phyloP scores from a whole-genome alignment of 768 basidiomycete species.

The Cystofilobasidium capitatum region DNA sequence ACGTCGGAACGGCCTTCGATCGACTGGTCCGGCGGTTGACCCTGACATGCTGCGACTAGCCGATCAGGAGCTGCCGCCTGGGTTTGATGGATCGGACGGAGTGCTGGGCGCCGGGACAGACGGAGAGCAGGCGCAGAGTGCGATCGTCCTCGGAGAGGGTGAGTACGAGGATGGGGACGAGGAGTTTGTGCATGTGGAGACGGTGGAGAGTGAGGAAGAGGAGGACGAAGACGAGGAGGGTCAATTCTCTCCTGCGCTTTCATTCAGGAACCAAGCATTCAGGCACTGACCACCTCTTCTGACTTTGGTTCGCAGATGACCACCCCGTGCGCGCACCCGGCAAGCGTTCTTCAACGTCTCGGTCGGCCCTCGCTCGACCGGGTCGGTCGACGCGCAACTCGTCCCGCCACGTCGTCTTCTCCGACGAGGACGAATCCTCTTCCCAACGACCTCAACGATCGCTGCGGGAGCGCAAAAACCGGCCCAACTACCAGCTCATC shows the following conservation, averaged over 20 bases:
- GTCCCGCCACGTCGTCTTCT: slow-evolving; percentile 2
- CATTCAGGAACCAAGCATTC: no score
- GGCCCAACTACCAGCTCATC: slow-evolving; percentile 24
- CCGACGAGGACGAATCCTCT: neutral
- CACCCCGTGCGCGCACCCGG: neutral
- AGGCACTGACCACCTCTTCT: no score
- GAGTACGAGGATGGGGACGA: neutral
- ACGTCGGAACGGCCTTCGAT: neutral
- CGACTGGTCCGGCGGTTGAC: neutral
- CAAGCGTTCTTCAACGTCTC: neutral
- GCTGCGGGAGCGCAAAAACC: slow-evolving; percentile 26
- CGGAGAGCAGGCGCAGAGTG: neutral
- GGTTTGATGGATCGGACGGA: slow-evolving; percentile 5
- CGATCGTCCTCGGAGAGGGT: neutral
- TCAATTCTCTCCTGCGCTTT: no score
- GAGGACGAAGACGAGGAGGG: slow-evolving; percentile 10
- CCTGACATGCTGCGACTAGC: neutral
- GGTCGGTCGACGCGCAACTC: slow-evolving; percentile 13
- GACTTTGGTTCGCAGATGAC: no score
- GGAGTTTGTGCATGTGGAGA: neutral
- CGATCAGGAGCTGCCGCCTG: neutral
- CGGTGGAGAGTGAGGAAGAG: neutral
- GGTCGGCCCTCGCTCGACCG: neutral
- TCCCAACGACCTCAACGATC: neutral
- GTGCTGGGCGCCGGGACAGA: neutral